These are phyloP conservation scores for Aspergillus neotritici DNA, from an alignment of 2,329 filamentous ascomycete species.

Conservation along the genomic window DNA sequence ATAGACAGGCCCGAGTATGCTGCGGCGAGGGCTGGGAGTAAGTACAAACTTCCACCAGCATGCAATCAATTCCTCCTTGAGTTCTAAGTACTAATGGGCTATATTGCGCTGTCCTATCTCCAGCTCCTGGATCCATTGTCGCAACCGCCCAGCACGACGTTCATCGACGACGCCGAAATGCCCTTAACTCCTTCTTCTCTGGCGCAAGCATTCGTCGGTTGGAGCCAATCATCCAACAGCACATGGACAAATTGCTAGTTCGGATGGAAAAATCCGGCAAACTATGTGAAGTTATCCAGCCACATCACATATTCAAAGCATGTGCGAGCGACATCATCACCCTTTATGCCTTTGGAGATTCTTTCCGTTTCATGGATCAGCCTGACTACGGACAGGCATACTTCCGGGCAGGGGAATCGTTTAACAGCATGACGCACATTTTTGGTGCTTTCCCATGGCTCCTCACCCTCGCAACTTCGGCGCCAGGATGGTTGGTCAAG, in stretches of 20 bases:
- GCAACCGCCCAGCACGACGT: constrained; percentile 1
- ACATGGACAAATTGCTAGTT: not conserved
- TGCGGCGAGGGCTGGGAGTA: not conserved
- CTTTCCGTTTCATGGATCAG: not conserved
- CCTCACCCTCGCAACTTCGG: not conserved
- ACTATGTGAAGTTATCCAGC: not conserved
- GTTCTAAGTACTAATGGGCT: too few species aligned
- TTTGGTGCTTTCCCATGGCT: not conserved
- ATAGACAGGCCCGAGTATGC: not conserved
- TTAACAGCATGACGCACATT: not conserved
- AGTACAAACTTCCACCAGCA: too few species aligned
- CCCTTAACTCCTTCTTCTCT: constrained; percentile 1
- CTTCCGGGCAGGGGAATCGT: not conserved
- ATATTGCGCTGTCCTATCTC: too few species aligned
- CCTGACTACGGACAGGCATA: not conserved
- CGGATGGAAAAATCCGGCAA: too few species aligned
- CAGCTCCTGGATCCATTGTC: not conserved
- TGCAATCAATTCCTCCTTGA: too few species aligned
- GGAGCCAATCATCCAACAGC: not conserved
- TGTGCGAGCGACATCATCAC: not conserved
- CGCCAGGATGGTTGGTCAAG: not conserved
- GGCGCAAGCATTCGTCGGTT: not conserved
- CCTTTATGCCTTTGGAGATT: not conserved
- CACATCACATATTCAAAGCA: not conserved
- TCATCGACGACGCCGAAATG: constrained; percentile 1